Conservation (phyloP, 805 yeast genomes). For the Cyberlindnera mycetangii region DNA sequence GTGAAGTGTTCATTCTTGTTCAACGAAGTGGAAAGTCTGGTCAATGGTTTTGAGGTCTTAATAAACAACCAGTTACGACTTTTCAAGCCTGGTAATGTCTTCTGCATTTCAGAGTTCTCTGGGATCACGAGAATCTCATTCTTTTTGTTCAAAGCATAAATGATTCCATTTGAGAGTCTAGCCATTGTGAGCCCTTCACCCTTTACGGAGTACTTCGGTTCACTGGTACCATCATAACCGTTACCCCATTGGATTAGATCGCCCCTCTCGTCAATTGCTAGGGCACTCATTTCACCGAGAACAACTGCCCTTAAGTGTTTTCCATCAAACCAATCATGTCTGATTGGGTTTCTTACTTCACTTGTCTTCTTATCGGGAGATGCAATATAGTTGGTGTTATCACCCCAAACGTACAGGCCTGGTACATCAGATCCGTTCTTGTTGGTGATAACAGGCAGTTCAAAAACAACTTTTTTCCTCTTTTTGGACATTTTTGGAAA, state of each 20-base stretch:
- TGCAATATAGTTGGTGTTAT: constrained; percentile 40
- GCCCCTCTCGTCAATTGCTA: constrained; percentile 66
- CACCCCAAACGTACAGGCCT: constrained; percentile 67
- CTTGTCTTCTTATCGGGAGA: constrained; percentile 26
- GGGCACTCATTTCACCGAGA: constrained; percentile 41
- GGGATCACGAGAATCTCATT: constrained; percentile 37
- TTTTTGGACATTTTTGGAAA: constrained; percentile 22
- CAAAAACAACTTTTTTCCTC: constrained; percentile 23
- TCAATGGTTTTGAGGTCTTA: constrained; percentile 11
- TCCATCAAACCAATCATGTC: constrained; percentile 64
- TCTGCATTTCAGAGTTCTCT: constrained; percentile 17
- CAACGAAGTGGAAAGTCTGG: constrained; percentile 5
- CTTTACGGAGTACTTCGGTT: constrained; percentile 38
- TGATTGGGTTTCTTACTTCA: constrained; percentile 49
- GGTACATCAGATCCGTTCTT: constrained; percentile 42
- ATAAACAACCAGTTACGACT: constrained; percentile 17
- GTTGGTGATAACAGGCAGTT: constrained; percentile 32
- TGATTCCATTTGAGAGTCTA: constrained; percentile 49
- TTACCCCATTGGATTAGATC: constrained; percentile 72
- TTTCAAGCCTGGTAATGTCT: constrained; percentile 6
- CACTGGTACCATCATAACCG: constrained; percentile 32
- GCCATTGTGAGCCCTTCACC: constrained; percentile 45
- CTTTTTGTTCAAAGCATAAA: constrained; percentile 44
- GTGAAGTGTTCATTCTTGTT: constrained; percentile 46
- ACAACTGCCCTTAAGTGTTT: constrained; percentile 54